Evolutionary conservation across 345 rosid species (phyloP), one percentile per base, ranked within the genome.

Genomic region (Citrus sinensis): DNA sequence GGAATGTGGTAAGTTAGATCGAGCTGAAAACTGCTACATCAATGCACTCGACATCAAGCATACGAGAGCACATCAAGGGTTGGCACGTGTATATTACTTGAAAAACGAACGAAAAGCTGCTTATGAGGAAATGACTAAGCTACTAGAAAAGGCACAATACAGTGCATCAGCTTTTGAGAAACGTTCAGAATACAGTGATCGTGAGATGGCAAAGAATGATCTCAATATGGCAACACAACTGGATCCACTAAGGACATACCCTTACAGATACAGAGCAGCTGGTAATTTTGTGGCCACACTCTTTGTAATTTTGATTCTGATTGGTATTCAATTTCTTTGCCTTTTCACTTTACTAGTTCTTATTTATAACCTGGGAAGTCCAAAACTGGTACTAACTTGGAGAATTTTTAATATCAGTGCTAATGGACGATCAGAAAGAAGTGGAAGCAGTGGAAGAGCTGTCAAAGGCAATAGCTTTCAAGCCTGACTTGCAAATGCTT

Each of bases 61-160:
- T 74, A 89, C 98, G 22, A 91, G 99, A 82, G 99, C 98, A 8
- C 99, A 92, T 82, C 99, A 96, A 92, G 99, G 99, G 24, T 80
- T 96, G 78, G 98, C 98, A 1, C 97, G 98, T 17, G 90, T 94
- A 66, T 89, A 86, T 82, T 86, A 87, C 78, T 80, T 94, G 72
- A 90, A 83, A 83, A 88, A 86, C 78, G 92, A 89, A 76, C 82
- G 83, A 35, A 90, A 89, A 86, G 94, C 94, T 81, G 98, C 99
- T 1, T 87, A 84, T 54, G 92, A 92, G 67, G 99, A 96, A 86
- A 96, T 96, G 97, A 88, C 97, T 58, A 89, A 90, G 89, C 89
- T 96, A 65, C 90, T 96, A 77, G 95, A 89, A 69, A 92, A 88
- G 81, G 95, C 97, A 24, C 82, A 74, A 29, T 80, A 85, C 79